Evolutionary conservation across 2,329 filamentous ascomycete species (phyloP), one percentile per base, ranked within the genome.

Genomic region (Colletotrichum incanum): DNA sequence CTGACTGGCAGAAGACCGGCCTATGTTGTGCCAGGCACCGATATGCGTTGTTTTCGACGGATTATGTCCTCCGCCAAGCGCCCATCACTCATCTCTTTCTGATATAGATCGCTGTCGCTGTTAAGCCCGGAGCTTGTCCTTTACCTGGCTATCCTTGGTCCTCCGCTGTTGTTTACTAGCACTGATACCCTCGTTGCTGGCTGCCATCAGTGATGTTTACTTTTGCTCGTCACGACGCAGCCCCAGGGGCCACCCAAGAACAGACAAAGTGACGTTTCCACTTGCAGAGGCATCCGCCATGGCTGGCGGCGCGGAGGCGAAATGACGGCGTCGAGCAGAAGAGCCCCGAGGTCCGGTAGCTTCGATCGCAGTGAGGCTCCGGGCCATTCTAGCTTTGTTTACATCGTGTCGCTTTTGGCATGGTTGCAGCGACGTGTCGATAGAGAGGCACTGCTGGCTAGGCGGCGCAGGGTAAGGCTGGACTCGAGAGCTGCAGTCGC

Each of bases 331-430:
- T 55, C 47, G 45, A 60, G 50, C 28, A 72, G 37, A 41, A 18
- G 23, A 56, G 16, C 54, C 63, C 47, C 45, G 50, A 34, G 34
- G 34, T 39, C 54, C 54, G 54, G 39, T 66, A 65, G 67, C 28
- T 28, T 71, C 54, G 28, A 52, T 54, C 31, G 28, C 54, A 59
- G 65, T 64, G 65, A 72, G 65, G 65, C 70, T 69, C 65, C 64
- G 54, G 65, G 65, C 59, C 59, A 31, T 64, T 63, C 59, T 65
- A 60, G 65, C 60, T 55, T 41, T 72, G 70, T 72, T 72, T 69
- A 72, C 70, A 49, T 65, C 9, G 52, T 60, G 54, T 70, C 59
- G 65, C 28, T 64, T 72, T 65, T 47, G 65, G 70, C 60, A 65
- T 70, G 65, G 70, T 60, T 39, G 65, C 60, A 43, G 54, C 70